phyloP scores from a whole-genome alignment of 2,329 filamentous ascomycete species.

The Sporothrix humicola region DNA sequence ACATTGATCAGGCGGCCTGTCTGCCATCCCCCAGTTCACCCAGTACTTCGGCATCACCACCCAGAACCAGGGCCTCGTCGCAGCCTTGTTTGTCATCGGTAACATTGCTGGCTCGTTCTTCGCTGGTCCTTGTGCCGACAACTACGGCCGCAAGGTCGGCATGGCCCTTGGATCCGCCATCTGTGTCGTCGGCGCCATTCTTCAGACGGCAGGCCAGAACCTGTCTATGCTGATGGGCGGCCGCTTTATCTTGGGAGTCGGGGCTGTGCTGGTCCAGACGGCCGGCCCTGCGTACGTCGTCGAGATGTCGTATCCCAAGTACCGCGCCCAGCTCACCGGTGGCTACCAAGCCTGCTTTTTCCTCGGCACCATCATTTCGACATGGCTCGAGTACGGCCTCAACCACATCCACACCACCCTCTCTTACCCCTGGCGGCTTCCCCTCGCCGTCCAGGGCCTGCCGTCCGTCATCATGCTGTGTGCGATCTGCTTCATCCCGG shows the following conservation, averaged over 20 bases:
- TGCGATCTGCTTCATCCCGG: slow-evolving; percentile 23
- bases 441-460: slow-evolving; percentile 25
- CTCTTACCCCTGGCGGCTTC: slow-evolving; percentile 27
- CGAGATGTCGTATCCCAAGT: slow-evolving; percentile 28
- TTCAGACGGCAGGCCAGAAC: slow-evolving; percentile 24
- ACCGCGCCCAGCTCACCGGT: slow-evolving; percentile 30
- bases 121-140: slow-evolving; percentile 26
- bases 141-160: slow-evolving; percentile 27
- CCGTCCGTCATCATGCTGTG: slow-evolving; percentile 21
- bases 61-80: slow-evolving; percentile 29
- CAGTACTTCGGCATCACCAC: slow-evolving; percentile 31
- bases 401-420: slow-evolving; percentile 11
- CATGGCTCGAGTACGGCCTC: slow-evolving; percentile 27
- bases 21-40: slow-evolving; percentile 28
- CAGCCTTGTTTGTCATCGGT: slow-evolving; percentile 28
- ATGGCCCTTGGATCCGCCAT: slow-evolving; percentile 28
- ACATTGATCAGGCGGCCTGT: slow-evolving; percentile 22
- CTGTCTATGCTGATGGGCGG: slow-evolving; percentile 26
- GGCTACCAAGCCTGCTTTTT: slow-evolving; percentile 31
- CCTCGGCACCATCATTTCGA: slow-evolving; percentile 16
- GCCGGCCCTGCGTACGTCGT: slow-evolving; percentile 29
- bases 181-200: slow-evolving; percentile 23
- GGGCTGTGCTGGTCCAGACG: slow-evolving; percentile 24
- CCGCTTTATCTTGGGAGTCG: slow-evolving; percentile 30
- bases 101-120: slow-evolving; percentile 27